Evolutionary conservation across 495 filamentous ascomycete genomes (phyloP), one percentile per base, ranked within the genome.

Genomic region (Baudoinia panamericana): DNA sequence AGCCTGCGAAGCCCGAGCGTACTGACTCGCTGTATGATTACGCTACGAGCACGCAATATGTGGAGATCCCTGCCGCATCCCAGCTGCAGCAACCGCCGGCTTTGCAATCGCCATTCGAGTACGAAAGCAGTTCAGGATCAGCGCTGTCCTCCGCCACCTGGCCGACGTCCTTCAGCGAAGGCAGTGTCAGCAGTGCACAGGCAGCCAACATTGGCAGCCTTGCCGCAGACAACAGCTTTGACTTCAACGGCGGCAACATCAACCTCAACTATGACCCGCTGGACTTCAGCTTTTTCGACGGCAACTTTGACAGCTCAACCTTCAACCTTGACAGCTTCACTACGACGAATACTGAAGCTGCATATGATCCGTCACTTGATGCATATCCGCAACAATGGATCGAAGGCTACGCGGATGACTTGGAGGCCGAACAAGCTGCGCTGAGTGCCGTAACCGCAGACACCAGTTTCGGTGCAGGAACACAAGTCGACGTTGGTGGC

Each of bases 41-140:
- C 29, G 22, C 13, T 5, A 24, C 17, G 8, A 8, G 8, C 9
- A 23, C 32, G 7, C 34, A 44, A 26, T 31, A 30, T 17, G 13
- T 13, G 0, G 47, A 51, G 3, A 4, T 45, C 5, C 18, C 27
- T 12, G 18, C 30, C 30, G n/a, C 36, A 4, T 24, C 30, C 2
- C 1, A n/a, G n/a, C 35, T n/a, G 10, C 19, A 27, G 3, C 27
- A 38, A 15, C 46, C 46, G 2, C 46, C 46, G 2, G 32, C 38
- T 5, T 18, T 51, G 8, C 43, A 38, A 18, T 51, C 48, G 4
- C 42, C 48, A 15, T 51, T 51, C 43, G 36, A 41, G 28, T 46
- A 51, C 37, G 43, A 46, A 12, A 36, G 23, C 21, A 30, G 25
- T 17, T 15, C 48, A 9, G 32, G 22, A 12, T 51, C 48, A 12